Base-by-base conservation (phyloP, 2,329 filamentous ascomycete genomes). In the Bipolaris gigantea region DNA sequence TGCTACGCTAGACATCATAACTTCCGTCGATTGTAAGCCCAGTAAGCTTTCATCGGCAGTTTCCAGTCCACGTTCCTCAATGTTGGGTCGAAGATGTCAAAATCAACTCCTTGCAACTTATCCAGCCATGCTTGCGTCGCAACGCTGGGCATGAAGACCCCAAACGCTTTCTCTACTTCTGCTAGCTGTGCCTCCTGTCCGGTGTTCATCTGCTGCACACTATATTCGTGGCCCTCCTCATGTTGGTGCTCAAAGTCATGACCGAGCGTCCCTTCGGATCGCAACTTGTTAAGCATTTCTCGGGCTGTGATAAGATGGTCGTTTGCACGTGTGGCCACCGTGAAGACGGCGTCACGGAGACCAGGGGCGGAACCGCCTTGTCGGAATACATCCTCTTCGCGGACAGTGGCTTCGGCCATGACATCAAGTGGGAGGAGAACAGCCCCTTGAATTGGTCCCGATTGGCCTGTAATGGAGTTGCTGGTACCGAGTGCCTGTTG, bases 251-350 rank as follows among this genome's bases (percentile, higher is more conserved):
- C 93, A 72, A 93, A 97, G 5, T 90, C 90, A 71, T 97, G 93
- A 0, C 88, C 90, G 0, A 90, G 84, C 44, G 85, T 86, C 63
- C 88, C 77, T 1, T 92, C 90, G 4, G 85, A 86, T 49, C 85
- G 85, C 18, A 96, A 77, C 65, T 89, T 90, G 67, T 86, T 87
- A 56, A 97, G 75, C 92, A 99, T 96, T 72, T 96, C 90, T 55
- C 92, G 82, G 2, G 89, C 93, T 0, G 93, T 97, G 63, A 97
- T 96, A 32, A 99, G 80, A 75, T 99, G 94, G 72, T 99, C 94
- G 69, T 95, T 95, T 6, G 94, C 94, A 34, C 93, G 85, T 0
- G 94, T 99, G 0, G 94, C 94, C 13, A 99, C 90, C 4, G 85
- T 83, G 75, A 97, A 99, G 0, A 97, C 85, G 3, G 92, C 93